These are phyloP conservation scores for Heritiera littoralis DNA, from an alignment of 345 rosid genomes.

Conservation along the genomic window DNA sequence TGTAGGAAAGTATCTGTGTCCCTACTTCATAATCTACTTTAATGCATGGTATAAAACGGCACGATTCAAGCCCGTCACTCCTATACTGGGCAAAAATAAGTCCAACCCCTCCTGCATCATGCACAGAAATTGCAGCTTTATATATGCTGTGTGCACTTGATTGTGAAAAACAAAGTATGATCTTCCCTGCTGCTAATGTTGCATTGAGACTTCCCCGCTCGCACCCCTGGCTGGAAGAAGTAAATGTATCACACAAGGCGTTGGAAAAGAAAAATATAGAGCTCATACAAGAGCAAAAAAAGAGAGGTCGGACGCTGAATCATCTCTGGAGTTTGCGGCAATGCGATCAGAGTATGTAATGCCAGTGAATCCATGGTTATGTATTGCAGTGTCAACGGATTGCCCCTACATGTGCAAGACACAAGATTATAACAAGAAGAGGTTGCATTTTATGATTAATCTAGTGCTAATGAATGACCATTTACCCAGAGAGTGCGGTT, in stretches of 20 bases:
- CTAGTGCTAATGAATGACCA: slow-evolving; percentile 40
- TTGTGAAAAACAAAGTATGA: slow-evolving; percentile 41
- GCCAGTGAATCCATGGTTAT: slow-evolving; percentile 28
- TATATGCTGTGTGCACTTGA: slow-evolving; percentile 22
- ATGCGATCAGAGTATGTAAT: slow-evolving; percentile 43
- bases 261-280: background rate
- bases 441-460: slow-evolving; percentile 42
- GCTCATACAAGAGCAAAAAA: background rate
- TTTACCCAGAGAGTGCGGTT: slow-evolving; percentile 51
- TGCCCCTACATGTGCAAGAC: slow-evolving; percentile 38
- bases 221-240: slow-evolving; percentile 33
- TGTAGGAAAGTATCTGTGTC: slow-evolving; percentile 43
- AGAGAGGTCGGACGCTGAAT: slow-evolving; percentile 26
- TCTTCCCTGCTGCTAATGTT: slow-evolving; percentile 45
- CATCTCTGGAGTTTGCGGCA: slow-evolving; percentile 17
- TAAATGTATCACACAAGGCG: slow-evolving; percentile 1
- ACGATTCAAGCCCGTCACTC: slow-evolving; percentile 29
- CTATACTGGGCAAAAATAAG: slow-evolving; percentile 38
- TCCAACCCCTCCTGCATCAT: slow-evolving; percentile 45
- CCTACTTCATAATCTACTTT: slow-evolving; percentile 49
- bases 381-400: slow-evolving; percentile 45
- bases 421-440: background rate
- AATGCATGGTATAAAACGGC: slow-evolving; percentile 39
- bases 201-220: slow-evolving; percentile 38
- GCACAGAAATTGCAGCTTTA: slow-evolving; percentile 33